These are phyloP conservation scores for Neocallimastix lanati DNA, from an alignment of 192 early-diverging fungal species.

Conservation along the genomic window DNA sequence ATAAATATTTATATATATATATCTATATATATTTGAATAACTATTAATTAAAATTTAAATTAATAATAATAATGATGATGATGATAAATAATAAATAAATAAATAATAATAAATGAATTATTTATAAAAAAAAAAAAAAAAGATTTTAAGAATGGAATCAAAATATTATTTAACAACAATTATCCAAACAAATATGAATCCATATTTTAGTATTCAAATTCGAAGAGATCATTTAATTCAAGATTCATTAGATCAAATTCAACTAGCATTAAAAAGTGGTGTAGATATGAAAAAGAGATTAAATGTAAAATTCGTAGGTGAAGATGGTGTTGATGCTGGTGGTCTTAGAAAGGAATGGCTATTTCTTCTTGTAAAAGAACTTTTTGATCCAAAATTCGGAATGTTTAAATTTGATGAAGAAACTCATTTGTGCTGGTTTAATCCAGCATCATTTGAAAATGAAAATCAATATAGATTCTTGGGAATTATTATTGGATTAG, in stretches of 20 bases:
- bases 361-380: constrained; percentile 66
- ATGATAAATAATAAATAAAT: too few relatives aligned
- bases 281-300: constrained; percentile 35
- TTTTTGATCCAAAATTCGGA: constrained; percentile 75
- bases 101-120: too few relatives aligned
- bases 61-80: too few relatives aligned
- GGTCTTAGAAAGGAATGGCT: constrained; percentile 93
- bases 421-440: constrained; percentile 72
- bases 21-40: too few relatives aligned
- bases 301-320: constrained; percentile 22
- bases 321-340: constrained; percentile 70
- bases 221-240: constrained; percentile 20
- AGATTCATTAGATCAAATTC: constrained; percentile 28
- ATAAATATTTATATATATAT: too few relatives aligned
- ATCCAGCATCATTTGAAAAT: constrained; percentile 19
- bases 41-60: too few relatives aligned
- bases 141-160: constrained; percentile 1
- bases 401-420: constrained; percentile 66
- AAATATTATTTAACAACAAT: constrained; percentile 16
- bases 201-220: constrained; percentile 25
- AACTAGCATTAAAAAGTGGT: constrained; percentile 8
- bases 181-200: constrained; percentile 23
- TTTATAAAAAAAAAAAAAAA: too few relatives aligned
- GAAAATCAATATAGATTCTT: constrained; percentile 67
- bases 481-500: constrained; percentile 72